Conservation (phyloP, 306 rosid species). For the Oxytropis ochrocephala region DNA sequence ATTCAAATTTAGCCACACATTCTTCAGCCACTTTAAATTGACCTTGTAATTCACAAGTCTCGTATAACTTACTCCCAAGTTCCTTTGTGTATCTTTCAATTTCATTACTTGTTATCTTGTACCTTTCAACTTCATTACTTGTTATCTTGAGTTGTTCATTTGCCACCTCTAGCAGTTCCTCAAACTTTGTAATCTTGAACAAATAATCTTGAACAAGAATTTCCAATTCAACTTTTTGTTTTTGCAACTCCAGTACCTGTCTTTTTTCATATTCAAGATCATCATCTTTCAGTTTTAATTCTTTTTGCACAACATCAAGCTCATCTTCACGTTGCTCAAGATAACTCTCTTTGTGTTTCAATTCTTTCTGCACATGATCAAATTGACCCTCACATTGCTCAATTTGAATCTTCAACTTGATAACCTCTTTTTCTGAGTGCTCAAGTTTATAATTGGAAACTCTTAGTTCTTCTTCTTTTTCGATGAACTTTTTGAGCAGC, state of each 20-base stretch:
- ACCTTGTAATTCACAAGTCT: constrained; percentile 29
- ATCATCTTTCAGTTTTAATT: constrained; percentile 36
- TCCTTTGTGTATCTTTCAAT: constrained; percentile 35
- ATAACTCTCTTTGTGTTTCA: no score
- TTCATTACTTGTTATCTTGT: constrained; percentile 39
- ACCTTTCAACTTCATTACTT: no score
- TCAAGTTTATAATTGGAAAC: constrained; percentile 35
- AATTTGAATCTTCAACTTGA: constrained; percentile 26
- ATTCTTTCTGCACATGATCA: no score
- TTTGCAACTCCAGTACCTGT: constrained; percentile 34
- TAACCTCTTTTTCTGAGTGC: constrained; percentile 34
- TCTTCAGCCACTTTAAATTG: constrained; percentile 36
- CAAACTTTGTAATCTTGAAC: constrained; percentile 34
- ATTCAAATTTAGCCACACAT: constrained; percentile 22
- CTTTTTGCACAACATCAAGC: constrained; percentile 21
- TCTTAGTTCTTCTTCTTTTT: constrained; percentile 38
- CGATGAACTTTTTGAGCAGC: constrained; percentile 23
- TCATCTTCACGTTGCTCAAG: constrained; percentile 21
- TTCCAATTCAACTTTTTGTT: constrained; percentile 33
- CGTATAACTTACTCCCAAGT: constrained; percentile 21
- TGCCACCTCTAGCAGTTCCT: constrained; percentile 34
- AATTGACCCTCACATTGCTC: neutral
- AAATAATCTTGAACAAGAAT: constrained; percentile 30
- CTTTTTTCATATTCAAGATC: constrained; percentile 40
- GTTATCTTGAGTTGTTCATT: constrained; percentile 32